Conservation (phyloP, 495 filamentous ascomycete species). For the Terfezia boudieri region DNA sequence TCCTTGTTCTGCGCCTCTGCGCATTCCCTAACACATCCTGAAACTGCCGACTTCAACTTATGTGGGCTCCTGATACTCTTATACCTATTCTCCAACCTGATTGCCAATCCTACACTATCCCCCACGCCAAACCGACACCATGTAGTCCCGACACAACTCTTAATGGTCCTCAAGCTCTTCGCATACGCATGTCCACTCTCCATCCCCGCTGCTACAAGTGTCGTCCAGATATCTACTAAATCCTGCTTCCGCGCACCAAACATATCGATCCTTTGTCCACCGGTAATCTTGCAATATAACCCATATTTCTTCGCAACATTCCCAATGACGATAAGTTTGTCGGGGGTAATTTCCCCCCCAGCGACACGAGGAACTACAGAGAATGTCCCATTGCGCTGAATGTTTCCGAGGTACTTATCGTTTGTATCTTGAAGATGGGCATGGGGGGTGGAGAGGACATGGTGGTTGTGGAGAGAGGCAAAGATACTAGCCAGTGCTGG, state of each 20-base stretch:
- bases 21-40: constrained; percentile 81
- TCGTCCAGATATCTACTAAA: constrained; percentile 70
- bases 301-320: constrained; percentile 72
- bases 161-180: constrained; percentile 77
- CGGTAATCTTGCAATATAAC: constrained; percentile 89
- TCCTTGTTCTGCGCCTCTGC: constrained; percentile 94
- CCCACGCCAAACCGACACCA: constrained; percentile 91
- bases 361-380: constrained; percentile 71
- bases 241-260: constrained; percentile 88
- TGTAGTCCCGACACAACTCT: constrained; percentile 83
- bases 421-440: constrained; percentile 88
- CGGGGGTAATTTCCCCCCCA: constrained; percentile 77
- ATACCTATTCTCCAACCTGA: constrained; percentile 79
- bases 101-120: constrained; percentile 93
- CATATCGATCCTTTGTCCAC: constrained; percentile 88
- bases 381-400: constrained; percentile 85
- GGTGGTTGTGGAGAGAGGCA: constrained; percentile 62
- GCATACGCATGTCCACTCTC: constrained; percentile 91
- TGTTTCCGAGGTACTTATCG: constrained; percentile 80
- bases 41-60: constrained; percentile 86
- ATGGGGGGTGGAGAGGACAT: constrained; percentile 52
- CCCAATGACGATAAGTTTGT: constrained; percentile 74
- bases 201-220: constrained; percentile 73
- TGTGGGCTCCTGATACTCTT: constrained; percentile 81
- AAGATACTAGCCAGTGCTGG: constrained; percentile 71